phyloP scores from a whole-genome alignment of 805 yeast species.

The Isabelozyma heimii region DNA sequence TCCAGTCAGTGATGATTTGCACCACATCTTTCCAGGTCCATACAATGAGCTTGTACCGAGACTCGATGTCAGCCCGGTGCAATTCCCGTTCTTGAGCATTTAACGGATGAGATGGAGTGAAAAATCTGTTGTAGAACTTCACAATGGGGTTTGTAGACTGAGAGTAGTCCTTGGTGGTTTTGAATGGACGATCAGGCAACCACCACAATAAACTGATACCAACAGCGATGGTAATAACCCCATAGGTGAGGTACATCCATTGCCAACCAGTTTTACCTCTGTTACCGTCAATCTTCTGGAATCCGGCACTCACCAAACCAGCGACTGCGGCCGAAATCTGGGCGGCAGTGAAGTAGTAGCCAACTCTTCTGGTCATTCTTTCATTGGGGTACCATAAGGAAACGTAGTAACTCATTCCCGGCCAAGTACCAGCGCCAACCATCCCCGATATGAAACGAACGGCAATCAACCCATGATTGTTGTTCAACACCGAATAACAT shows the following conservation, averaged over 20 bases:
- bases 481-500: slow-evolving; percentile 64
- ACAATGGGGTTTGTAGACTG: slow-evolving; percentile 11
- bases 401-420: slow-evolving; percentile 81
- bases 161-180: slow-evolving; percentile 4
- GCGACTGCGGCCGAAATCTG: slow-evolving; percentile 89
- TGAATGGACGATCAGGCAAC: slow-evolving; percentile 77
- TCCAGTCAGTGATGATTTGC: slow-evolving; percentile 53
- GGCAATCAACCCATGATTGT: slow-evolving; percentile 63
- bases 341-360: slow-evolving; percentile 89
- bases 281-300: slow-evolving; percentile 74
- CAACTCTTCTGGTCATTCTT: slow-evolving; percentile 73
- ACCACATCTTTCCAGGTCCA: slow-evolving; percentile 65
- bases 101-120: slow-evolving; percentile 47
- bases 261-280: slow-evolving; percentile 79
- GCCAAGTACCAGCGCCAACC: slow-evolving; percentile 88
- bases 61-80: slow-evolving; percentile 60
- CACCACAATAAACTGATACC: slow-evolving; percentile 73
- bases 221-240: slow-evolving; percentile 59
- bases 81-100: slow-evolving; percentile 48
- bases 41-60: slow-evolving; percentile 40
- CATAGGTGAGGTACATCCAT: slow-evolving; percentile 81
- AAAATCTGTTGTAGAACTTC: slow-evolving; percentile 18
- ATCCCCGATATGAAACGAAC: slow-evolving; percentile 69
- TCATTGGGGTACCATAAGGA: slow-evolving; percentile 84
- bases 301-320: slow-evolving; percentile 83